Conservation (phyloP, 345 rosid genomes). For the Raphanus raphanistrum region DNA sequence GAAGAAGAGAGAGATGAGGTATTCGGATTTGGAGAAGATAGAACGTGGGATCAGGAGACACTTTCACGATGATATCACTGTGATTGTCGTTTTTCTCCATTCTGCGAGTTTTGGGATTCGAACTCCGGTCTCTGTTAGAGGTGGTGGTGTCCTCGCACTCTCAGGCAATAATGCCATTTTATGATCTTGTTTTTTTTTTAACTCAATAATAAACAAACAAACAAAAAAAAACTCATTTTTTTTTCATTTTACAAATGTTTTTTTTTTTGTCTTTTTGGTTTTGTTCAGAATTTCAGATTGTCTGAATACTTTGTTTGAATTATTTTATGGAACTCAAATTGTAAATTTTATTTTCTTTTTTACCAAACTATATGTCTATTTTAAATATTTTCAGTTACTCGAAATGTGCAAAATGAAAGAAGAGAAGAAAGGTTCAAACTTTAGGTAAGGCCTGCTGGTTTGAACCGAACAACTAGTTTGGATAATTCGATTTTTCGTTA, state of each 20-base stretch:
- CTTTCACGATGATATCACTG: slow-evolving; percentile 94
- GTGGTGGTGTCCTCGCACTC: slow-evolving; percentile 48
- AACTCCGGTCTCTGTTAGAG: slow-evolving; percentile 61
- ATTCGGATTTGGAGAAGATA: slow-evolving; percentile 88
- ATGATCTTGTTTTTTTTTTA: background rate
- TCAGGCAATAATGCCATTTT: slow-evolving; percentile 23
- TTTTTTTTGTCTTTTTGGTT: background rate
- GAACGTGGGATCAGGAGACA: slow-evolving; percentile 95
- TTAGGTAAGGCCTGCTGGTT: too few relatives aligned
- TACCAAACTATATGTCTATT: background rate
- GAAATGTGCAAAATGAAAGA: background rate
- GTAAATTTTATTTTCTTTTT: background rate
- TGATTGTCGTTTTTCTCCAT: slow-evolving; percentile 79
- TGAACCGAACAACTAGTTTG: too few relatives aligned
- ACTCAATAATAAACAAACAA: background rate
- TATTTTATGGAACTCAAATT: background rate
- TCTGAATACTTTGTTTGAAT: slow-evolving; percentile 9
- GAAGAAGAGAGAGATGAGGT: slow-evolving; percentile 93
- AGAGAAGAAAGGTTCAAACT: background rate
- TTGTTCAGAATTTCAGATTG: slow-evolving; percentile 10
- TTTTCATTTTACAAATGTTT: slow-evolving; percentile 5
- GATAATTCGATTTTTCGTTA: too few relatives aligned
- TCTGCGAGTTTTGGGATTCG: slow-evolving; percentile 35
- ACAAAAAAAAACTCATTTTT: slow-evolving; percentile 9
- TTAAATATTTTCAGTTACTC: background rate